A percentile compares a stretch with the other conserved stretches of the same genome.
phyloP scores from a whole-genome alignment of 31 red algal species.

The Bonnemaisonia californica region DNA sequence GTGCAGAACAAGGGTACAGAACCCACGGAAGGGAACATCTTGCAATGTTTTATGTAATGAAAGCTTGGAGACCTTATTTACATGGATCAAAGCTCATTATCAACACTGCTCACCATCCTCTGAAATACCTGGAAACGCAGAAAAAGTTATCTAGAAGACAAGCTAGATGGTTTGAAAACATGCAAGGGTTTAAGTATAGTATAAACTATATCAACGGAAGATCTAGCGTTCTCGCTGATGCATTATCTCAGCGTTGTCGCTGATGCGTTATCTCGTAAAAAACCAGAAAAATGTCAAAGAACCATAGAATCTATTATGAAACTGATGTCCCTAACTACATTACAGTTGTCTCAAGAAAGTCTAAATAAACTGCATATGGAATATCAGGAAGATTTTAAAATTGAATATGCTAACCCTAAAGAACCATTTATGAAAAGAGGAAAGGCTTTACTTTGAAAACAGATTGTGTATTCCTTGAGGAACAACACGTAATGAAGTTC shows the following conservation, averaged over 20 bases:
- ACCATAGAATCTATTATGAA: too few relatives aligned
- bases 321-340: too few relatives aligned
- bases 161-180: constrained; percentile 43
- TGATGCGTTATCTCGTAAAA: constrained; percentile 41
- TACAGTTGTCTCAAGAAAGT: too few relatives aligned
- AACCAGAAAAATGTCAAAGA: too few relatives aligned
- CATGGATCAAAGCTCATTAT: constrained; percentile 27
- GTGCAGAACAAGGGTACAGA: constrained; percentile 30
- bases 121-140: constrained; percentile 42
- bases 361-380: too few relatives aligned
- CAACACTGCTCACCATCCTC: constrained; percentile 24
- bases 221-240: constrained; percentile 25
- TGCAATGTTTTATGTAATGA: constrained; percentile 32
- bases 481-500: too few relatives aligned
- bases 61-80: constrained; percentile 55
- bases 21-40: constrained; percentile 48
- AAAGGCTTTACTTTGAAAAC: too few relatives aligned
- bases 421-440: too few relatives aligned
- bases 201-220: constrained; percentile 48
- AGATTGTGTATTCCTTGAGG: too few relatives aligned
- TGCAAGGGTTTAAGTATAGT: constrained; percentile 43
- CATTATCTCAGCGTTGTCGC: too few relatives aligned
- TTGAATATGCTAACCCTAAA: too few relatives aligned
- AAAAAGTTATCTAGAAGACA: constrained; percentile 15
- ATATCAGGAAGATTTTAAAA: too few relatives aligned